These are phyloP conservation scores for Desmodesmus armatus DNA, from an alignment of 139 green algal genomes.

Conservation along the genomic window DNA sequence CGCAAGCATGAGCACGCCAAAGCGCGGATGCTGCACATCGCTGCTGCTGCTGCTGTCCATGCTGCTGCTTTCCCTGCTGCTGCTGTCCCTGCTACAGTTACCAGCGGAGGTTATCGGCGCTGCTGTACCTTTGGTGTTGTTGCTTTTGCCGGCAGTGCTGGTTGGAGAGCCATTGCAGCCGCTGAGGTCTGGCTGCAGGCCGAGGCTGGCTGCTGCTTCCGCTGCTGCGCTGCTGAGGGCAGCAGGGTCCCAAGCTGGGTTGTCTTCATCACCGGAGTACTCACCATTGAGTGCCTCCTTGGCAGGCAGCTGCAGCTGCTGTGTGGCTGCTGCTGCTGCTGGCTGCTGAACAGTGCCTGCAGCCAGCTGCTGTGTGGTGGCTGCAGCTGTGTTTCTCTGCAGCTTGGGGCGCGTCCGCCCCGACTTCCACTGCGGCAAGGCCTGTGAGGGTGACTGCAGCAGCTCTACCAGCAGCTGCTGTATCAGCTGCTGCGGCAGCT, in stretches of 20 bases:
- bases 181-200: constrained; percentile 1
- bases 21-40: too few relatives aligned
- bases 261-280: too few relatives aligned
- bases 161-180: constrained; percentile 20
- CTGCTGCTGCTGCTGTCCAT: too few relatives aligned
- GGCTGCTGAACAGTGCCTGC: too few relatives aligned
- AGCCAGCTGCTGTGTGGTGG: constrained; percentile 9
- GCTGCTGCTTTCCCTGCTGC: neutral
- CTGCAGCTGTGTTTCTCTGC: constrained; percentile 12
- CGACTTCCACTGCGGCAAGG: neutral
- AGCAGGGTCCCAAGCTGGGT: neutral
- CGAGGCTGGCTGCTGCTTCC: neutral
- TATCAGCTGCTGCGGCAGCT: neutral
- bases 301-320: too few relatives aligned
- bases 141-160: constrained; percentile 11
- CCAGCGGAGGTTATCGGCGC: neutral
- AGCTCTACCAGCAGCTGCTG: neutral
- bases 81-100: neutral
- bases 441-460: neutral
- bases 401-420: neutral
- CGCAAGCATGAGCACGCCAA: constrained; percentile 35
- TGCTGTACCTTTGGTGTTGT: neutral
- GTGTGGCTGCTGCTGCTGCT: too few relatives aligned
- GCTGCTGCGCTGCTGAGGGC: neutral
- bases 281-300: too few relatives aligned